Percentiles rank a stretch among this genome's conserved stretches.
Evolutionary conservation across 192 early-diverging fungal species (phyloP).

Genomic region (Dissophora ornata): DNA sequence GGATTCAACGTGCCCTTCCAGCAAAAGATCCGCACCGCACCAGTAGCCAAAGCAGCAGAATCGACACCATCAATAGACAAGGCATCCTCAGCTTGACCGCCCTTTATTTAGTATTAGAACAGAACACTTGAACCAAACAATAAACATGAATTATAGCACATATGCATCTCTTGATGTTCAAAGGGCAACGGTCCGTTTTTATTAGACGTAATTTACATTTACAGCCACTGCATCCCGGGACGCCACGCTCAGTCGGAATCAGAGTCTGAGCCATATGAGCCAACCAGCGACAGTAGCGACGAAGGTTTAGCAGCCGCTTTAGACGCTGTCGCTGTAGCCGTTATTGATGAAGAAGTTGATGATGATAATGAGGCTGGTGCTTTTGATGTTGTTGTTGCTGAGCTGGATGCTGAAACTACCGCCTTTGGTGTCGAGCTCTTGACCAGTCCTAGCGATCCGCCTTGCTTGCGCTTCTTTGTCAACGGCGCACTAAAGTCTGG

Average conservation of each 20-base stretch:
- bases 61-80: conserved; percentile 21
- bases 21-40: conserved; percentile 38
- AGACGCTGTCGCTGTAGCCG: neutral
- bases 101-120: too few species aligned
- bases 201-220: neutral
- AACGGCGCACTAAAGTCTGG: conserved; percentile 40
- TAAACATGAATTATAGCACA: too few species aligned
- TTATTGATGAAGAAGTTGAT: neutral
- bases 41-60: conserved; percentile 30
- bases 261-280: conserved; percentile 45
- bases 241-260: conserved; percentile 42
- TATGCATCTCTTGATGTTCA: too few species aligned
- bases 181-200: too few species aligned
- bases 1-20: conserved; percentile 93
- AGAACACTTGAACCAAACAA: too few species aligned
- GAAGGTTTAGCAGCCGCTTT: conserved; percentile 18
- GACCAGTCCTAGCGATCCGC: conserved; percentile 27
- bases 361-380: neutral
- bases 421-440: neutral
- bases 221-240: too few species aligned
- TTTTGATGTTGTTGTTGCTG: neutral
- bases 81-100: conserved; percentile 8
- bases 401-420: conserved; percentile 5
- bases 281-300: conserved; percentile 37
- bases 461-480: conserved; percentile 44